Conservation (phyloP, 495 filamentous ascomycete genomes). For the Neurospora cerealis region DNA sequence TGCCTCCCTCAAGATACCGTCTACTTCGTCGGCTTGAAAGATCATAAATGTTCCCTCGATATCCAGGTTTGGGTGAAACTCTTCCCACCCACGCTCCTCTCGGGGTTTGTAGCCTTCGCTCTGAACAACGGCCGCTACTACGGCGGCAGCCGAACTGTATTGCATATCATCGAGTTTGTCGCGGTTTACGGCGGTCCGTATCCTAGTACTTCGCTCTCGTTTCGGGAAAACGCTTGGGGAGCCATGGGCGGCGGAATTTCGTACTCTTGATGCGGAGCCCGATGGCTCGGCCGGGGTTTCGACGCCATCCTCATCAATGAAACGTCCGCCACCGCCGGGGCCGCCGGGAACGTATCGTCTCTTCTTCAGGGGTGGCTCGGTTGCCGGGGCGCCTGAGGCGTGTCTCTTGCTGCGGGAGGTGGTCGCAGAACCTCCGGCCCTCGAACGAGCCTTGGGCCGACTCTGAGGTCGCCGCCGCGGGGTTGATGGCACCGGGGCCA, state of each 20-base stretch:
- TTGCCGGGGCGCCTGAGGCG: conserved; percentile 29
- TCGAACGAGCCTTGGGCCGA: conserved; percentile 34
- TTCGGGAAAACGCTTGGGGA: conserved; percentile 35
- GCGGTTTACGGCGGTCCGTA: conserved; percentile 38
- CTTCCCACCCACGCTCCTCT: conserved; percentile 93
- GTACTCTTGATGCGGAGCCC: conserved; percentile 18
- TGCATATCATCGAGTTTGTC: conserved; percentile 43
- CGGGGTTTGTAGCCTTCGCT: conserved; percentile 93
- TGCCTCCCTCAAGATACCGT: conserved; percentile 45
- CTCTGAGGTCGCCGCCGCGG: conserved; percentile 28
- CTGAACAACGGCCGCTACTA: conserved; percentile 72
- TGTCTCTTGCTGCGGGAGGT: conserved; percentile 31
- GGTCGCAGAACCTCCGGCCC: conserved; percentile 26
- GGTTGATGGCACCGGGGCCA: conserved; percentile 35
- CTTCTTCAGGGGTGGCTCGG: conserved; percentile 44
- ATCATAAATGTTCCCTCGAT: conserved; percentile 68
- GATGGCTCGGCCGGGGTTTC: conserved; percentile 33
- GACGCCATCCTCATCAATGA: conserved; percentile 53
- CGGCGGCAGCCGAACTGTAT: conserved; percentile 71
- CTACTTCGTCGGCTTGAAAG: conserved; percentile 75
- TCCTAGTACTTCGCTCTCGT: conserved; percentile 43
- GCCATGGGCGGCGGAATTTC: conserved; percentile 23
- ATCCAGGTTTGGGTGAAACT: conserved; percentile 92
- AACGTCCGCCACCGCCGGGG: conserved; percentile 69
- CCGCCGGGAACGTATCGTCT: conserved; percentile 64